Conservation (phyloP, 345 rosid genomes). For the Cardamine resedifolia region DNA sequence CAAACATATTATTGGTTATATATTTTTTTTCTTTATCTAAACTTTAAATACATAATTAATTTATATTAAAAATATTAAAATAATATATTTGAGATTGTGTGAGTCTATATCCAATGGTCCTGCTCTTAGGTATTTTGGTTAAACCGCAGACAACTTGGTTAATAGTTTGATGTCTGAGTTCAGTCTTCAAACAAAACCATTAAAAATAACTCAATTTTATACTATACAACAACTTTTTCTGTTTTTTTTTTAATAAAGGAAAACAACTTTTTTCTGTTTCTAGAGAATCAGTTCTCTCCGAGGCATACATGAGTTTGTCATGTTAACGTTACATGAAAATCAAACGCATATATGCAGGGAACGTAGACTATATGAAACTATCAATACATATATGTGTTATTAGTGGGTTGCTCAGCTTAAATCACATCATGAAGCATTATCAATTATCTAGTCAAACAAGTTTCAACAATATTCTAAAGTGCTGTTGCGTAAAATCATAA, state of each 20-base stretch:
- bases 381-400: neutral
- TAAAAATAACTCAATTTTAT: neutral
- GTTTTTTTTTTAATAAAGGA: too few species aligned
- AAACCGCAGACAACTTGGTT: too few species aligned
- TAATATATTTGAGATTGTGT: too few species aligned
- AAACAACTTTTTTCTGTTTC: neutral
- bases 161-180: neutral
- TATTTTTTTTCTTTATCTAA: too few species aligned
- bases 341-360: neutral
- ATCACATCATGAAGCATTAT: constrained; percentile 34
- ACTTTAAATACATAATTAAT: too few species aligned
- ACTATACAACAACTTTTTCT: too few species aligned
- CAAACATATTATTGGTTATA: too few species aligned
- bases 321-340: constrained; percentile 14
- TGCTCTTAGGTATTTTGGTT: too few species aligned
- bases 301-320: constrained; percentile 14
- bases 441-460: constrained; percentile 14
- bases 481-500: constrained; percentile 6
- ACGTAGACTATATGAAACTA: neutral
- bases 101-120: too few species aligned
- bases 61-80: too few species aligned
- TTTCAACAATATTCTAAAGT: constrained; percentile 23
- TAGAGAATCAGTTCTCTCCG: neutral
- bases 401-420: constrained; percentile 23
- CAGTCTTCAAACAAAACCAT: neutral